A percentile compares a stretch with the other conserved stretches of the same genome.
Evolutionary conservation across 139 green algal species (phyloP).

Genomic region (Picochlorum sp.): DNA sequence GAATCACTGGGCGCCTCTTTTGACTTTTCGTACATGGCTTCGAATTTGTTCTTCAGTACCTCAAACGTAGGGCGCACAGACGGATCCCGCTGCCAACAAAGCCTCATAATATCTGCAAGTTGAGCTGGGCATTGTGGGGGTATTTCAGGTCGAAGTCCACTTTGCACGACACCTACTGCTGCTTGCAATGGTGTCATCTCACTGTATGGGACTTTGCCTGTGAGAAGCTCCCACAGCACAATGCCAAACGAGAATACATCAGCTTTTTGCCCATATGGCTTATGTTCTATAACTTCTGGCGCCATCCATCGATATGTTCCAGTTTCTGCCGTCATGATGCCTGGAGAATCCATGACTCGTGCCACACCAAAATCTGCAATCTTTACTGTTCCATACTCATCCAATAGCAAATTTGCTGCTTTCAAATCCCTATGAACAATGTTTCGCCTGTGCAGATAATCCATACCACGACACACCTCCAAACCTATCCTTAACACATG

Average conservation of each 20-base stretch:
- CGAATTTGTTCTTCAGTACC: constrained; percentile 34
- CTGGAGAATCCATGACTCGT: constrained; percentile 68
- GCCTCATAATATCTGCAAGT: constrained; percentile 70
- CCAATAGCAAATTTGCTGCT: constrained; percentile 94
- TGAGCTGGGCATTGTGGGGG: constrained; percentile 50
- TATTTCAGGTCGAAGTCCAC: constrained; percentile 79
- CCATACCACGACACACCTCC: constrained; percentile 93
- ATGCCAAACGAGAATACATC: constrained; percentile 82
- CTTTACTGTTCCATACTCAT: constrained; percentile 85
- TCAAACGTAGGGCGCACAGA: constrained; percentile 39
- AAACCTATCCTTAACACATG: constrained; percentile 69
- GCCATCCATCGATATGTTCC: constrained; percentile 99
- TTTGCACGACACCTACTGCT: constrained; percentile 94
- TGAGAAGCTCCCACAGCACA: constrained; percentile 91
- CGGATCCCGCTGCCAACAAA: constrained; percentile 63
- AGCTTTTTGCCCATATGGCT: constrained; percentile 71
- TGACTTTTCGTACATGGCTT: constrained; percentile 40
- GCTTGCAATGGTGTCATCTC: constrained; percentile 86
- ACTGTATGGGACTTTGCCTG: constrained; percentile 78
- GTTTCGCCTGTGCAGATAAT: constrained; percentile 97
- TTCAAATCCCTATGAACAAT: constrained; percentile 89
- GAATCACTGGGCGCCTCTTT: constrained; percentile 21
- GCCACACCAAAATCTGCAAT: constrained; percentile 98
- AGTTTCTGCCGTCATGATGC: constrained; percentile 98
- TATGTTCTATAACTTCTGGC: constrained; percentile 98